These are phyloP conservation scores for Phoma sp. DNA, from an alignment of 2,329 filamentous ascomycete genomes.

Conservation along the genomic window DNA sequence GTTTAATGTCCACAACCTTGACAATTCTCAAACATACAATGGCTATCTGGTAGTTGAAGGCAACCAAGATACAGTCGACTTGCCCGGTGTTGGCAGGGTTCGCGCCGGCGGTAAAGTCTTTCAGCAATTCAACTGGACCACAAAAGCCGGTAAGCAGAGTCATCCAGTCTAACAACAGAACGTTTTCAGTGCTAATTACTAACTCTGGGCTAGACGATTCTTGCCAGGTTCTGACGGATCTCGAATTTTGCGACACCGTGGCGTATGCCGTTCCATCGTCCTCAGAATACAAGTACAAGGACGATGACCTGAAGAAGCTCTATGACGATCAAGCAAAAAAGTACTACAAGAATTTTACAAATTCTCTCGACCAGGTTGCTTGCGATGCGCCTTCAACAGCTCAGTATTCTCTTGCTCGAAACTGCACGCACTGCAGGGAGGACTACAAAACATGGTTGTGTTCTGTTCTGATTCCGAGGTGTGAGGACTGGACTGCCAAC, in stretches of 20 bases:
- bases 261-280: constrained; percentile 93
- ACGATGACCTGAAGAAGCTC: constrained; percentile 66
- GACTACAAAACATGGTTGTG: constrained; percentile 97
- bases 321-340: constrained; percentile 78
- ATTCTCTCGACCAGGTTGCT: constrained; percentile 80
- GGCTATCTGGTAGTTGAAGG: constrained; percentile 73
- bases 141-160: constrained; percentile 70
- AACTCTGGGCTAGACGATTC: constrained; percentile 65
- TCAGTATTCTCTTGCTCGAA: constrained; percentile 80
- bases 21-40: constrained; percentile 72
- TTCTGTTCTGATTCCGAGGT: constrained; percentile 89
- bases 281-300: constrained; percentile 64
- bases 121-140: constrained; percentile 73
- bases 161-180: background rate
- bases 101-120: constrained; percentile 81
- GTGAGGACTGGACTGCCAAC: constrained; percentile 75
- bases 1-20: constrained; percentile 81
- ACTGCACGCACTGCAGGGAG: constrained; percentile 74
- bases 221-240: constrained; percentile 83
- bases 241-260: constrained; percentile 87
- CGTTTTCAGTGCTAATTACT: constrained; percentile 27
- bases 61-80: constrained; percentile 60
- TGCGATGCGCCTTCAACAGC: constrained; percentile 78
- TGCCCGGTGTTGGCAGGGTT: constrained; percentile 50
- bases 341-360: constrained; percentile 79